These are phyloP conservation scores for Alternaria rosae DNA, from an alignment of 2,329 filamentous ascomycete genomes.

Conservation along the genomic window DNA sequence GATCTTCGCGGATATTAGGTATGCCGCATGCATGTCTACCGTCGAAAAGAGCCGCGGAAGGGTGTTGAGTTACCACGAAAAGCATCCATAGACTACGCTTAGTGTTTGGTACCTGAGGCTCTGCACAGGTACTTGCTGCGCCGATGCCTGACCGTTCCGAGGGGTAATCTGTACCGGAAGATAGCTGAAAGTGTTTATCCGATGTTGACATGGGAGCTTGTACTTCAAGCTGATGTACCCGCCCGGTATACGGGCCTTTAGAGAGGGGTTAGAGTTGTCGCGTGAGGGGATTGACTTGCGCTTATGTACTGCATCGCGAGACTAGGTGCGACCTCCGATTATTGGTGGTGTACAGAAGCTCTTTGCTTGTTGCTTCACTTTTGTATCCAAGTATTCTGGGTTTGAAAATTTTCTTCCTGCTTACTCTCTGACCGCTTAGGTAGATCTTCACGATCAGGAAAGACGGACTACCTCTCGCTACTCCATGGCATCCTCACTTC, in stretches of 20 bases:
- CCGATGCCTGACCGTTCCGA: background rate
- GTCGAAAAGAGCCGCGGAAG: background rate
- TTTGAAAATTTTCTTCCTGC: background rate
- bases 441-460: background rate
- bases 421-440: background rate
- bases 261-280: background rate
- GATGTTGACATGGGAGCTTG: background rate
- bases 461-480: too few relatives aligned
- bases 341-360: background rate
- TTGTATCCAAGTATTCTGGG: background rate
- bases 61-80: conserved; percentile 6
- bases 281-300: background rate
- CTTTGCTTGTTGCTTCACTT: conserved; percentile 5
- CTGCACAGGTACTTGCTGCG: conserved; percentile 1
- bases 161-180: background rate
- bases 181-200: background rate
- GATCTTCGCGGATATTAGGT: background rate
- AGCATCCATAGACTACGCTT: conserved; percentile 10
- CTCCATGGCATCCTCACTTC: too few relatives aligned
- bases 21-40: conserved; percentile 1
- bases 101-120: conserved; percentile 8
- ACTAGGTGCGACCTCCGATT: background rate
- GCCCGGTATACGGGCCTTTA: background rate
- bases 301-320: background rate
- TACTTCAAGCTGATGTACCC: background rate